Evolutionary conservation across 805 yeast genomes (phyloP), one percentile per base, ranked within the genome.

Genomic region (Kluyveromyces starmeri): DNA sequence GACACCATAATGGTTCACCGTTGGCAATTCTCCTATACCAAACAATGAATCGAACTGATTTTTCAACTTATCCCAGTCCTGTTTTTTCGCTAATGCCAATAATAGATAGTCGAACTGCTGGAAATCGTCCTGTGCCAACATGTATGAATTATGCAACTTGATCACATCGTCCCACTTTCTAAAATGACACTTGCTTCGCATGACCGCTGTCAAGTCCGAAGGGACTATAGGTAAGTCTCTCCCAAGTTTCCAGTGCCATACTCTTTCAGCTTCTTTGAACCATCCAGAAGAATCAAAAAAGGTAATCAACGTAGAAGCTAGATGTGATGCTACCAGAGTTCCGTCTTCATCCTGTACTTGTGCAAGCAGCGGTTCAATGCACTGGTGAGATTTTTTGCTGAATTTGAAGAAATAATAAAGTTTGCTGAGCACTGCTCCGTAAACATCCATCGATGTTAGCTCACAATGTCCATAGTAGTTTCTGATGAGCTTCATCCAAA

Each of bases 51-150:
- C 78, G 50, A 80, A 79, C 31, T 70, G 70, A 9, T 55, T 44
- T 50, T 75, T 79, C 38, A 82, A 55, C 6, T 66, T 55, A 14
- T 54, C 54, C 83, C 83, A 80, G 41, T 71, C 65, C 24, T 62
- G 56, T 14, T 58, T 46, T 26, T 56, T 47, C 8, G 74, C 70
- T 40, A 71, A 62, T 1, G 75, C 62, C 9, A 58, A 45, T 28
- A 78, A 57, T 15, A 77, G 42, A 10, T 69, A 59, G 35, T 68
- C 73, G 29, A 67, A 67, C 40, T 71, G 80, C 12, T 52, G 52
- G 7, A 38, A 24, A 28, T 67, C 70, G 35, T 58, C 51, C 25
- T 71, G 78, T 6, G 74, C 56, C 2, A 49, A 36, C 0, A 68
- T 64, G 41, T 61, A 38, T 9, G 47, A 32, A 6, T 61, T 47